A percentile compares a stretch with the other conserved stretches of the same genome.
These are phyloP conservation scores for Thraustochytrium sp. DNA, from an alignment of 352 stramenopile genomes.

Conservation along the genomic window DNA sequence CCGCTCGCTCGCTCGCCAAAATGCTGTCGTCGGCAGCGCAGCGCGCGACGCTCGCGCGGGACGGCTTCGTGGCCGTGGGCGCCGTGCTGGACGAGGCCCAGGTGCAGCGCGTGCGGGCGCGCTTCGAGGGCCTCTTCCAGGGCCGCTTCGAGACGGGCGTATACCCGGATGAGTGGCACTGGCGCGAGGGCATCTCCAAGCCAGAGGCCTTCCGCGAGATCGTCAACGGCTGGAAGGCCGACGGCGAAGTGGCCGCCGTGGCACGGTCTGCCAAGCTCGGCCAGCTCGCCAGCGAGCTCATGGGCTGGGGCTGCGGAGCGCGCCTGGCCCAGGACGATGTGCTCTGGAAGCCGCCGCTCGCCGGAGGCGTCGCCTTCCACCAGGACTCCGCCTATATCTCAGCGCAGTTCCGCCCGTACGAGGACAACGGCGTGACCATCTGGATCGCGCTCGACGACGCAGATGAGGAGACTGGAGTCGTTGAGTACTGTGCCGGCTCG, in stretches of 20 bases:
- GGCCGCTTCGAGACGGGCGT: slow-evolving; percentile 57
- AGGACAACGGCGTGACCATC: slow-evolving; percentile 60
- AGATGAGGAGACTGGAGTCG: slow-evolving; percentile 57
- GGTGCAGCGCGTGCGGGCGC: not conserved
- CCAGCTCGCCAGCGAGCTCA: slow-evolving; percentile 48
- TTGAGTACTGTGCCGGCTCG: slow-evolving; percentile 59
- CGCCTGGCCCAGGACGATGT: slow-evolving; percentile 66
- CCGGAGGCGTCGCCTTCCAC: slow-evolving; percentile 62
- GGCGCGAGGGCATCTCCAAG: slow-evolving; percentile 53
- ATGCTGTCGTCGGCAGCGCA: no score
- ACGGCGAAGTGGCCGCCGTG: slow-evolving; percentile 50
- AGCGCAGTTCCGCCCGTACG: slow-evolving; percentile 57
- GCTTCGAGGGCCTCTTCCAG: slow-evolving; percentile 52
- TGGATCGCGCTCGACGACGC: slow-evolving; percentile 71
- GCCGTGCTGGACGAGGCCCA: not conserved
- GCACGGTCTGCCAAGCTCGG: not conserved
- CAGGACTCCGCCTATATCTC: slow-evolving; percentile 70
- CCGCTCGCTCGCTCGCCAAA: no score
- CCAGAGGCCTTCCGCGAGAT: slow-evolving; percentile 55
- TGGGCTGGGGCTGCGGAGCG: slow-evolving; percentile 50
- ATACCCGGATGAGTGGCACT: slow-evolving; percentile 62
- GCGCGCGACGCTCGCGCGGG: not conserved
- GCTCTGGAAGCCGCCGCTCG: slow-evolving; percentile 62
- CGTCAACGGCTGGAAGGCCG: slow-evolving; percentile 59
- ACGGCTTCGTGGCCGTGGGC: slow-evolving; percentile 7